A percentile compares a stretch with the other conserved stretches of the same genome.
Conservation (phyloP, 345 rosid genomes). For the Hibiscus syriacus region DNA sequence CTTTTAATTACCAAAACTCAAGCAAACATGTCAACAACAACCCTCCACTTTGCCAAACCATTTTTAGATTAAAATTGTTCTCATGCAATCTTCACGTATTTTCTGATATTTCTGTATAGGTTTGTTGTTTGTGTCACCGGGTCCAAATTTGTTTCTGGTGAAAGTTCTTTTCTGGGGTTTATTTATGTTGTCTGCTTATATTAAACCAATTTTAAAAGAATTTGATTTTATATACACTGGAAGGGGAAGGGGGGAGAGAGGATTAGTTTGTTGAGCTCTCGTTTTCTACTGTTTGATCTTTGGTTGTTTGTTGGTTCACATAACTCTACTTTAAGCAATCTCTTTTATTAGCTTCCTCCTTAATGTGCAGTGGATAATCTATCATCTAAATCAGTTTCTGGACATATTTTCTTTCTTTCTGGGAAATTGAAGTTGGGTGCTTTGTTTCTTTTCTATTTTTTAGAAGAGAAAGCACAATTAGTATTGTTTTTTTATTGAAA, state of each 20-base stretch:
- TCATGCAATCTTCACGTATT: background rate
- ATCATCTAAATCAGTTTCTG: slow-evolving; percentile 11
- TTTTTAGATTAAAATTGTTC: background rate
- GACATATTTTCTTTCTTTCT: slow-evolving; percentile 5
- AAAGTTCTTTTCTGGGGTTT: background rate
- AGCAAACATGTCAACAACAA: slow-evolving; percentile 17
- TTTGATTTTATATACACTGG: background rate
- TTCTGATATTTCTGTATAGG: background rate
- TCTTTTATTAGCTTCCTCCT: background rate
- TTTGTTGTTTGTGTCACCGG: background rate
- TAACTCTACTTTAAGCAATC: slow-evolving; percentile 72
- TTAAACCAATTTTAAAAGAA: background rate
- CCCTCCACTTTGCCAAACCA: background rate
- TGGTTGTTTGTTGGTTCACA: slow-evolving; percentile 24
- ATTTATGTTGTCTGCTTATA: background rate
- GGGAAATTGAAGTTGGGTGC: slow-evolving; percentile 11
- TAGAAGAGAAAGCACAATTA: background rate
- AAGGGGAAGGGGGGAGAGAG: background rate
- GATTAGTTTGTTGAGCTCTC: slow-evolving; percentile 70
- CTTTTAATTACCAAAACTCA: slow-evolving; percentile 7
- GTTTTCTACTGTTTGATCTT: slow-evolving; percentile 41
- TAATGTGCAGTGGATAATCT: slow-evolving; percentile 23
- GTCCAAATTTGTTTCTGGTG: background rate
- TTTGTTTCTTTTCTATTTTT: too few species aligned
- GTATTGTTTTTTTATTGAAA: background rate